Evolutionary conservation across 2,329 filamentous ascomycete species (phyloP).

Genomic region (Nannizzia gypsea): DNA sequence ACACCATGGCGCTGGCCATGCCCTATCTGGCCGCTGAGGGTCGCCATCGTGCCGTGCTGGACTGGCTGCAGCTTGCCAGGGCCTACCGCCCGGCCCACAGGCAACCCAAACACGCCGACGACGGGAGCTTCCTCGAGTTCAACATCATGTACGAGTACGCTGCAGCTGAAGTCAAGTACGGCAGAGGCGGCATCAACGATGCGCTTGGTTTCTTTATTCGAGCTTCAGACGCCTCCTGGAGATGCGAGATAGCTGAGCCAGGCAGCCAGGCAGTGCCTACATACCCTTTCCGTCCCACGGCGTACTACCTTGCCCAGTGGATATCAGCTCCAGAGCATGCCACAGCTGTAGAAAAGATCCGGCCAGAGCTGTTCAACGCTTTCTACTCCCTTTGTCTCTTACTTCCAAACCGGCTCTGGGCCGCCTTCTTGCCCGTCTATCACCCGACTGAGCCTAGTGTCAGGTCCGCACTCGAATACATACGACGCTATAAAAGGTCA

Average conservation of each 20-base stretch:
- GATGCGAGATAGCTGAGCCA: not conserved
- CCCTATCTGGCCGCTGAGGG: constrained; percentile 32
- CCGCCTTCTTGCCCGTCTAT: constrained; percentile 24
- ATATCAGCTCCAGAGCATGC: constrained; percentile 19
- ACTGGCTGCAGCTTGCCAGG: constrained; percentile 27
- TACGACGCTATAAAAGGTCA: constrained; percentile 16
- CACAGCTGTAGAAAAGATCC: constrained; percentile 18
- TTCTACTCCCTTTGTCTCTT: constrained; percentile 15
- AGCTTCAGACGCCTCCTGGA: constrained; percentile 12
- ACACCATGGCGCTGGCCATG: constrained; percentile 19
- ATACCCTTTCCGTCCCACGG: constrained; percentile 18
- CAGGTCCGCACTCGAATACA: constrained; percentile 21
- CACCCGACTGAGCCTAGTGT: constrained; percentile 29
- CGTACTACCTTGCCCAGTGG: constrained; percentile 19
- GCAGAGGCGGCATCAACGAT: constrained; percentile 25
- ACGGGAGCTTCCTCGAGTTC: constrained; percentile 9
- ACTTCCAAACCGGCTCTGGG: constrained; percentile 15
- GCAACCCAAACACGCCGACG: constrained; percentile 8
- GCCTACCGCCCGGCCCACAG: constrained; percentile 17
- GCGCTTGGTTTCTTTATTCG: constrained; percentile 24
- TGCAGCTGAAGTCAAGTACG: constrained; percentile 25
- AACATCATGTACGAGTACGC: constrained; percentile 24
- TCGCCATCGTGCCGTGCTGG: constrained; percentile 23
- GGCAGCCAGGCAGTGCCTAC: not conserved
- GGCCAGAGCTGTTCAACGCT: constrained; percentile 23